phyloP scores from a whole-genome alignment of 2,329 filamentous ascomycete genomes.

The Arthrinium phaeospermum region DNA sequence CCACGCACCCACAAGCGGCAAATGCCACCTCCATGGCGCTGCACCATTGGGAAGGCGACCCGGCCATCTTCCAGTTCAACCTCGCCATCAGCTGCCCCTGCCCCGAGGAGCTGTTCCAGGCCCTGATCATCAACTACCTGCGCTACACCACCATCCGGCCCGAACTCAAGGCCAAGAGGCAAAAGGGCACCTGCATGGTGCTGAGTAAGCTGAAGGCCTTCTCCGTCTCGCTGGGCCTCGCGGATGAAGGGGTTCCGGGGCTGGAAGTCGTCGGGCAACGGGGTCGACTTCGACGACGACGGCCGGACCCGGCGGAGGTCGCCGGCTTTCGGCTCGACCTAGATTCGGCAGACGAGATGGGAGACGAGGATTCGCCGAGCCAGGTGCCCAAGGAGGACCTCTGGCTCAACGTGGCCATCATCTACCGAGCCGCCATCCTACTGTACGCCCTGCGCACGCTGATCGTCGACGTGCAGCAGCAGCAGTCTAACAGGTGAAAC shows the following conservation, averaged over 20 bases:
- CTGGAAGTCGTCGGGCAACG: conserved; percentile 23
- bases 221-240: conserved; percentile 21
- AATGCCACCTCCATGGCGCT: conserved; percentile 24
- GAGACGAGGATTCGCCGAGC: conserved; percentile 12
- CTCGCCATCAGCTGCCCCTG: conserved; percentile 23
- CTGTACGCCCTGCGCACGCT: conserved; percentile 23
- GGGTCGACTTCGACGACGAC: conserved; percentile 22
- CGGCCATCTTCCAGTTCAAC: conserved; percentile 22
- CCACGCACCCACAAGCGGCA: conserved; percentile 21
- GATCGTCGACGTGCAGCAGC: conserved; percentile 19
- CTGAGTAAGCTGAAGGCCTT: conserved; percentile 22
- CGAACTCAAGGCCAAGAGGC: conserved; percentile 6
- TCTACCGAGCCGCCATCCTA: conserved; percentile 22
- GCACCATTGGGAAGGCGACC: conserved; percentile 25
- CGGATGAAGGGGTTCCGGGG: conserved; percentile 24
- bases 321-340: background rate
- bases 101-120: conserved; percentile 24
- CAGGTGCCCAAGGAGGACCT: conserved; percentile 18
- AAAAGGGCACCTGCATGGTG: conserved; percentile 24
- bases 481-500: background rate
- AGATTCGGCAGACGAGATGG: background rate
- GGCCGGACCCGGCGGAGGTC: background rate
- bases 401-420: conserved; percentile 23
- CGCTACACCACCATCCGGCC: conserved; percentile 14
- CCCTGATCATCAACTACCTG: conserved; percentile 26